Base-by-base conservation (phyloP, 768 basidiomycete species). In the Tylopilus intermedius region DNA sequence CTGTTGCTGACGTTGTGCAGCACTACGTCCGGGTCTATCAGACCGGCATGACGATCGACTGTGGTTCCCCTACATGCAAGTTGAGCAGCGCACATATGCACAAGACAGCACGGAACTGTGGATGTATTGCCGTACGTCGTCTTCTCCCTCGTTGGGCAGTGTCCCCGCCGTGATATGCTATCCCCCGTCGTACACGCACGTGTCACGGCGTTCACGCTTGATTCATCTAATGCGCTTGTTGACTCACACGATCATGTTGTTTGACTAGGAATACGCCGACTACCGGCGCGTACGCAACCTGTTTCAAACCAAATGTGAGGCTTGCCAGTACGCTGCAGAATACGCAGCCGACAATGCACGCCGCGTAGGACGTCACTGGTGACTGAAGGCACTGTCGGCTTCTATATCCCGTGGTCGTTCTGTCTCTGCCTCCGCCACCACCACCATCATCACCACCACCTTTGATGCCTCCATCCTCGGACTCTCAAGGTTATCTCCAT, bases 11-110 rank as follows among this genome's bases (percentile, higher is more conserved):
- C 18, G 18, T 18, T 18, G 32, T 44, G 42, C 60, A 87, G 86
- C 83, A 86, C 67, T 86, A 83, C 65, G 74, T 85, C 45, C 73
- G 74, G 35, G 61, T 74, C 26, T 88, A 86, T 59, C 82, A 84
- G 58, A 80, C 83, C 0, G 86, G 87, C 32, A 69, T 74, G 51
- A 77, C 68, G 50, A 67, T 65, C 47, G 85, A 88, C 64, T 88
- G 86, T 61, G 67, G 70, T 35, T 70, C 67, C 30, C 67, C 71
- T 5, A 64, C 62, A 21, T 88, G 85, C 67, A 75, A 67, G 33
- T 62, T 79, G 58, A 87, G 85, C 66, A 56, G 63, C 10, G 74
- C 74, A 14, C 86, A 88, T 66, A 74, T 70, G 61, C 86, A 88
- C 68, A 79, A 69, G 57, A 75, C 74, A 4, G 81, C 83, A 9